Conservation (phyloP, 495 filamentous ascomycete genomes). For the Penicillium psychrofluorescens region DNA sequence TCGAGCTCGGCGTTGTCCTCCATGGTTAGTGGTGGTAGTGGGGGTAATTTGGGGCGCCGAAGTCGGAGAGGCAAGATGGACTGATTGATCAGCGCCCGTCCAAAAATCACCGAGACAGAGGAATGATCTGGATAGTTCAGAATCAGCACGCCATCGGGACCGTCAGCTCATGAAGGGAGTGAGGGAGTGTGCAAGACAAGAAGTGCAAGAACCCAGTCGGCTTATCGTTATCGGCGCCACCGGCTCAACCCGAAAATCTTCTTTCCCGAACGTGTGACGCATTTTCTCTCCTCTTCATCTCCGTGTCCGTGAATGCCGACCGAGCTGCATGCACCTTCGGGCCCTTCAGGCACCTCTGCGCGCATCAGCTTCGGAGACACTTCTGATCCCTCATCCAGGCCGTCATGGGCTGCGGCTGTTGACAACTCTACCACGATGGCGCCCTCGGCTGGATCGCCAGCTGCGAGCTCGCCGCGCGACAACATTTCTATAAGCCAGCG, state of each 20-base stretch:
- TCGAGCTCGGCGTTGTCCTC: slow-evolving; percentile 67
- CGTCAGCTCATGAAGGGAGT: too few relatives aligned
- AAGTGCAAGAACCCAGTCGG: slow-evolving; percentile 1
- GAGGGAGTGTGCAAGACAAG: too few relatives aligned
- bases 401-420: slow-evolving; percentile 31
- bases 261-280: slow-evolving; percentile 10
- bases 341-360: too few relatives aligned
- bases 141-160: too few relatives aligned
- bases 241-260: slow-evolving; percentile 26
- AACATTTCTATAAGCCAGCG: slow-evolving; percentile 76
- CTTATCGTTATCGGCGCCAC: slow-evolving; percentile 23
- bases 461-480: slow-evolving; percentile 10
- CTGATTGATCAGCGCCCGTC: slow-evolving; percentile 7
- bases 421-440: slow-evolving; percentile 29
- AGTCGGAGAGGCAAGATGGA: slow-evolving; percentile 4
- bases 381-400: slow-evolving; percentile 8
- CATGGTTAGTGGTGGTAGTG: slow-evolving; percentile 32
- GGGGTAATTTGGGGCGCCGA: not conserved
- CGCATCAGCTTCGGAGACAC: too few relatives aligned
- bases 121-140: too few relatives aligned
- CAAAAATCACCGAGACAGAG: too few relatives aligned
- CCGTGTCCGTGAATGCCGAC: slow-evolving; percentile 8
- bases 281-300: not conserved
- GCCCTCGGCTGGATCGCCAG: slow-evolving; percentile 21
- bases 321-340: slow-evolving; percentile 9